Evolutionary conservation across 176 grass and related monocot species (phyloP), one percentile per base, ranked within the genome.

Genomic region (Thinopyrum elongatum): DNA sequence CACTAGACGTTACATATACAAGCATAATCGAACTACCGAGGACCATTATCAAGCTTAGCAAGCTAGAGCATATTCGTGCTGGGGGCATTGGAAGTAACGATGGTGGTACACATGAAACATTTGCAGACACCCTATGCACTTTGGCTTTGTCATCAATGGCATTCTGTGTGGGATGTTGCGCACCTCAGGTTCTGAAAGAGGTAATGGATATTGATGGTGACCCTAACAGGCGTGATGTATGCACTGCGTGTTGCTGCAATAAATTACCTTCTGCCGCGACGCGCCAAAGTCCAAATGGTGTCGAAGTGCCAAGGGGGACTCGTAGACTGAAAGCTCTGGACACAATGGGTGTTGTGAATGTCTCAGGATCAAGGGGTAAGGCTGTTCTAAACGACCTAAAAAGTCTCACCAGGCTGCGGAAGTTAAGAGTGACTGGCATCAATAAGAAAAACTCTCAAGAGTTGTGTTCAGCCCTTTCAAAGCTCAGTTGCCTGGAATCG

Each of bases 1-100:
- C 70, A 47, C 70, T 74, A 74, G 70, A 74, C 26, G 70, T 74
- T 74, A 74, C 42, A n/a, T 74, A 74, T 74, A 74, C 70, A 74
- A 74, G 70, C 38, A 74, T 74, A 74, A 74, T 74, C 3, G 13
- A 74, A 74, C 70, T 74, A 74, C 70, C 70, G 25, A 26, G 23
- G n/a, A 74, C 39, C 70, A 74, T 74, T 49, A 49, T 74, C 27
- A 74, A 74, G 41, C 41, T 74, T 29, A 49, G 14, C 41, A 74
- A 49, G 71, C 41, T 74, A 74, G 23, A 16, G 41, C 71, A 74
- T 49, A 74, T 74, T 49, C 71, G 41, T 74, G 71, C 71, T 74
- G 71, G 41, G 41, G 41, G 71, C 71, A 74, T 74, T 47, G 71
- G 71, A 74, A 74, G 71, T 29, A 74, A 74, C 71, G 71, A 74